phyloP scores from a whole-genome alignment of 768 basidiomycete genomes.

The Piloderma croceum region DNA sequence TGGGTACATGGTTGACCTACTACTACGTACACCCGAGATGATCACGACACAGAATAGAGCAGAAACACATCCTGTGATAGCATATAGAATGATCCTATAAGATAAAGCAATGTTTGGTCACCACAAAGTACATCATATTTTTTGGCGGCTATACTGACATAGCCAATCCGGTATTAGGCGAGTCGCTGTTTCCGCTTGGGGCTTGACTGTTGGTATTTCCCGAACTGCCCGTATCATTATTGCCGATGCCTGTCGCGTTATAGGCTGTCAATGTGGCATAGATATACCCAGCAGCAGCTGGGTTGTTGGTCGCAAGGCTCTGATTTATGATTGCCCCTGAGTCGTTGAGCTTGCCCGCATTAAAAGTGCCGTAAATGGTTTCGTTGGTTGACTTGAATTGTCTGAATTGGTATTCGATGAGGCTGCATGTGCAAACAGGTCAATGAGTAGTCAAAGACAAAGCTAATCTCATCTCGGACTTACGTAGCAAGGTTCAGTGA shows the following conservation, averaged over 20 bases:
- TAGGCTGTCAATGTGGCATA: slow-evolving; percentile 63
- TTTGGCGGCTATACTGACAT: slow-evolving; percentile 67
- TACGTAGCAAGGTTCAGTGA: slow-evolving; percentile 52
- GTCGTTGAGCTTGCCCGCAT: slow-evolving; percentile 58
- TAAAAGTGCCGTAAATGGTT: slow-evolving; percentile 48
- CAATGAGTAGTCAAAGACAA: background rate
- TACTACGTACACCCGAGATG: slow-evolving; percentile 65
- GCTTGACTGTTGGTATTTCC: slow-evolving; percentile 10
- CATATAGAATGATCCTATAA: slow-evolving; percentile 74
- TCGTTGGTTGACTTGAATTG: slow-evolving; percentile 51
- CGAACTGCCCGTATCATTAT: slow-evolving; percentile 19
- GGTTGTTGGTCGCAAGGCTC: slow-evolving; percentile 37
- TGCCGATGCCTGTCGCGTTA: slow-evolving; percentile 44
- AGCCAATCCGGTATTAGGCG: slow-evolving; percentile 57
- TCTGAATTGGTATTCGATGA: slow-evolving; percentile 55
- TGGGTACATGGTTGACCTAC: too few species aligned
- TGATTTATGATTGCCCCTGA: slow-evolving; percentile 37
- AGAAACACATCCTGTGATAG: slow-evolving; percentile 85
- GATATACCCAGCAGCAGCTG: slow-evolving; percentile 53
- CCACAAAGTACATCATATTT: too few species aligned
- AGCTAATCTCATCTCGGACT: slow-evolving; percentile 34
- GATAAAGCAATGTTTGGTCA: too few species aligned
- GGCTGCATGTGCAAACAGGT: slow-evolving; percentile 21
- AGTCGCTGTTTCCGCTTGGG: slow-evolving; percentile 8
- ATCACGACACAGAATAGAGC: slow-evolving; percentile 82